Conservation (phyloP, 345 rosid genomes). For the Rhodamnia rubescens region DNA sequence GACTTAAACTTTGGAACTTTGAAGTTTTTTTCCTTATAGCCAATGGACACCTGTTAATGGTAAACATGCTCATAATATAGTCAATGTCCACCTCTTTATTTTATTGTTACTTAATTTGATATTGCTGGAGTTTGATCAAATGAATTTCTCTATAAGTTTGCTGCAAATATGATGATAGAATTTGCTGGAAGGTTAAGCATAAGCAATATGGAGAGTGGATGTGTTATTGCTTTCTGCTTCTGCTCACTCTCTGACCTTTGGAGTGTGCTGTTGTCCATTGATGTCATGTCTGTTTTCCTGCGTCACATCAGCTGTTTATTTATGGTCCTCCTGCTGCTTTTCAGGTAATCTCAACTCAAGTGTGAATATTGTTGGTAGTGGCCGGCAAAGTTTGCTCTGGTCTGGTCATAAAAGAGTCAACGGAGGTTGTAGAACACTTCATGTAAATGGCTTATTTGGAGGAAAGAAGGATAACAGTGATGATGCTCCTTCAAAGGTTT, state of each 20-base stretch:
- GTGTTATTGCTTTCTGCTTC: neutral
- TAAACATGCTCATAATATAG: neutral
- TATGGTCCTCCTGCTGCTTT: neutral
- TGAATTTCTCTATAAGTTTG: neutral
- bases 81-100: neutral
- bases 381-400: constrained; percentile 16
- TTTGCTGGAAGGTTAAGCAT: neutral
- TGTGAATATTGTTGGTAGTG: constrained; percentile 22
- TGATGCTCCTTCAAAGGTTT: constrained; percentile 68
- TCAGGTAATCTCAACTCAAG: constrained; percentile 37
- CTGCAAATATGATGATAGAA: neutral
- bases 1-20: neutral
- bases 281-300: neutral
- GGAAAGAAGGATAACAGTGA: constrained; percentile 60
- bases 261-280: neutral
- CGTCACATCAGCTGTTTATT: neutral
- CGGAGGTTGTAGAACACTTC: constrained; percentile 18
- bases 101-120: neutral
- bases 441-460: constrained; percentile 60
- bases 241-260: neutral
- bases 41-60: neutral
- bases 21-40: neutral
- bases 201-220: neutral
- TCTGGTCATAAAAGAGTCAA: constrained; percentile 14
- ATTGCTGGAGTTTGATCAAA: neutral